These are phyloP conservation scores for Lachancea nothofagi DNA, from an alignment of 805 yeast genomes.

Conservation along the genomic window DNA sequence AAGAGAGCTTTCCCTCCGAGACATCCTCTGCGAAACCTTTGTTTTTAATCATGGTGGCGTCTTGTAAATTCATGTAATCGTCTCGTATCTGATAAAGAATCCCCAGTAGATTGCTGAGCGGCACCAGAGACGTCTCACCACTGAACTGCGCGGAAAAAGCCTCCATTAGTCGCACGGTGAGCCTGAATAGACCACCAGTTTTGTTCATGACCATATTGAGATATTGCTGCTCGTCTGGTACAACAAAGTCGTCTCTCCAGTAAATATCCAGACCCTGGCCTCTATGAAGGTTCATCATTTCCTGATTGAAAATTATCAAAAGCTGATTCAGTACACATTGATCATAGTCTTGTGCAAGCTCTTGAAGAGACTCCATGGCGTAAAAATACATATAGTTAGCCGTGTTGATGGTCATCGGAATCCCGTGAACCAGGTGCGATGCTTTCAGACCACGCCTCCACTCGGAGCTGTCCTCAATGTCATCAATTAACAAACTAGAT, in stretches of 20 bases:
- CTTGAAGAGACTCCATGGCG: conserved; percentile 49
- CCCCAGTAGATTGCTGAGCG: conserved; percentile 73
- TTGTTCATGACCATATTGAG: conserved; percentile 77
- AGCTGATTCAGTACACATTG: conserved; percentile 25
- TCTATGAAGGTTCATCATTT: conserved; percentile 71
- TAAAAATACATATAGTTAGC: conserved; percentile 78
- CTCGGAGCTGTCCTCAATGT: conserved; percentile 74
- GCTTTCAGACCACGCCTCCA: conserved; percentile 73
- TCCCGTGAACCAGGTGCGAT: conserved; percentile 73
- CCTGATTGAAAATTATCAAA: conserved; percentile 52
- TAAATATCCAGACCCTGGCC: conserved; percentile 89
- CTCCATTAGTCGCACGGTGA: conserved; percentile 63
- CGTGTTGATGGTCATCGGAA: conserved; percentile 74
- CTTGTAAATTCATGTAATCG: conserved; percentile 67
- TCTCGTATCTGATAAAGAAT: conserved; percentile 80
- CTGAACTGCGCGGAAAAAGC: conserved; percentile 14
- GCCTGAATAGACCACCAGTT: conserved; percentile 83
- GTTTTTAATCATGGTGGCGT: conserved; percentile 41
- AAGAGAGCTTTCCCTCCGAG: conserved; percentile 83
- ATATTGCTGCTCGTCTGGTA: conserved; percentile 63
- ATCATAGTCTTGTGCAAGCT: conserved; percentile 25
- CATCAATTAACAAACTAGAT: conserved; percentile 72
- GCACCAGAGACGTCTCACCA: conserved; percentile 36
- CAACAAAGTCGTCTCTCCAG: conserved; percentile 66
- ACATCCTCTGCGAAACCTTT: conserved; percentile 85